These are phyloP conservation scores for Eimeria zaria DNA, from an alignment of 169 alveolate species.

Conservation along the genomic window DNA sequence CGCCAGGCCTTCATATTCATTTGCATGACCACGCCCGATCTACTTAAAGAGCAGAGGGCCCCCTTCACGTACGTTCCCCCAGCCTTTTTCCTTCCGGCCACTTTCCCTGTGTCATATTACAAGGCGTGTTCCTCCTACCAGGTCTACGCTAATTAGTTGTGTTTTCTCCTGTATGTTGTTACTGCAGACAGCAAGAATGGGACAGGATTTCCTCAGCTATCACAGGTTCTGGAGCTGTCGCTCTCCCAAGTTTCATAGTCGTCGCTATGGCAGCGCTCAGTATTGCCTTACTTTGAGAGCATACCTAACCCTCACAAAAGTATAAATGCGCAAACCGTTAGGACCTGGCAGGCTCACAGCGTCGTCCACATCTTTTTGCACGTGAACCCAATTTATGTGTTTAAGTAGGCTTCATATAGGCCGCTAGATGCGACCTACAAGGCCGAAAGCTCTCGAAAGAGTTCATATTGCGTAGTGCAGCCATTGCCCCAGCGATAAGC, in stretches of 20 bases:
- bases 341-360: not conserved
- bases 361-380: not conserved
- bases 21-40: conserved; percentile 39
- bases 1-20: not conserved
- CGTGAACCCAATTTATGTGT: not conserved
- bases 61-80: not conserved
- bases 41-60: not conserved
- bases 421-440: not conserved
- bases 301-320: not conserved
- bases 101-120: too few relatives aligned
- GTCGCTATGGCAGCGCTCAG: not conserved
- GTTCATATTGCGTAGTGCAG: not conserved
- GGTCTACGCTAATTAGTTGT: not conserved
- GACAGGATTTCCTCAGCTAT: not conserved
- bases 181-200: conserved; percentile 7
- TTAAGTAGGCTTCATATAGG: not conserved
- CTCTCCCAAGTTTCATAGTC: not conserved
- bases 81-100: not conserved
- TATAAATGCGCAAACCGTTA: not conserved
- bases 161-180: not conserved
- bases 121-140: too few relatives aligned
- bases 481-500: not conserved
- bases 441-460: not conserved
- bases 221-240: conserved; percentile 6
- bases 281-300: conserved; percentile 2